Conservation (phyloP, 169 alveolate genomes). For the Plasmodium relictum region DNA sequence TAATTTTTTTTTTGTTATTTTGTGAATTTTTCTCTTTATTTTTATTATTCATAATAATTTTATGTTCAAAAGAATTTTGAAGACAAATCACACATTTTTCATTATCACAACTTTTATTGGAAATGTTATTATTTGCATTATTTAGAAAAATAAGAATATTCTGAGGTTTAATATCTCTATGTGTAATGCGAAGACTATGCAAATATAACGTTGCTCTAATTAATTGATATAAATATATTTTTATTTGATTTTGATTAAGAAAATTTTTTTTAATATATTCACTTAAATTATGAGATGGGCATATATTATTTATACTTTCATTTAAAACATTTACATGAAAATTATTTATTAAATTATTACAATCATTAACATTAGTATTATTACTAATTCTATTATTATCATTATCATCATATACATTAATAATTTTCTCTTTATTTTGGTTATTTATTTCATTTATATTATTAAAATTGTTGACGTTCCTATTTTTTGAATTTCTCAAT, state of each 20-base stretch:
- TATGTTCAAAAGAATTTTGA: conserved; percentile 30
- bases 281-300: conserved; percentile 47
- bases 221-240: conserved; percentile 95
- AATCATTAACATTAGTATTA: not conserved
- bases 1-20: not conserved
- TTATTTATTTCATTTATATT: not conserved
- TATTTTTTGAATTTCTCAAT: not conserved
- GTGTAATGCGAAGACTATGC: conserved; percentile 96
- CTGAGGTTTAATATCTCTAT: conserved; percentile 99
- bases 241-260: conserved; percentile 80
- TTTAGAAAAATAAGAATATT: conserved; percentile 92
- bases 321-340: conserved; percentile 26
- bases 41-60: conserved; percentile 27
- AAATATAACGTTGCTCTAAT: conserved; percentile 96
- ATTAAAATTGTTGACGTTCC: not conserved
- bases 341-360: conserved; percentile 10
- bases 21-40: not conserved
- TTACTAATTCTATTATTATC: not conserved
- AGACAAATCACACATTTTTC: conserved; percentile 41
- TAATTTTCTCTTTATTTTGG: not conserved
- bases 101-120: not conserved
- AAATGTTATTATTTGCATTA: conserved; percentile 1
- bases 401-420: not conserved
- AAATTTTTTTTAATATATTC: conserved; percentile 57
- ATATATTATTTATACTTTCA: conserved; percentile 22